phyloP scores from a whole-genome alignment of 1,284 basidiomycete genomes.

The Pulchroboletus neoregius region DNA sequence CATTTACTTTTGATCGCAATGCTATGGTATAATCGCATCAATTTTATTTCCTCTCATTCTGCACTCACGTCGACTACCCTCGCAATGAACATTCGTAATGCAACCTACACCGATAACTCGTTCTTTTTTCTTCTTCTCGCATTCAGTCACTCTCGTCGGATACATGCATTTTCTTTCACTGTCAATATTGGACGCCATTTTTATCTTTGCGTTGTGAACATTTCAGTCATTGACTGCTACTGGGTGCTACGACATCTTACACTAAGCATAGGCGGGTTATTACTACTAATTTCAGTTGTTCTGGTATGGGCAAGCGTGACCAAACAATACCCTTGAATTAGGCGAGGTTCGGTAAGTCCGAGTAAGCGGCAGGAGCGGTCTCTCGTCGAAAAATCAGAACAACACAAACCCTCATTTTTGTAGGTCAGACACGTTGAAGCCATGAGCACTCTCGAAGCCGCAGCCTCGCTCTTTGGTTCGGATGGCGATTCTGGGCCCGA shows the following conservation, averaged over 20 bases:
- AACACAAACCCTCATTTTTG: conserved; percentile 7
- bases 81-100: conserved; percentile 40
- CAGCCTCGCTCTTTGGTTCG: conserved; percentile 70
- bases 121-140: conserved; percentile 14
- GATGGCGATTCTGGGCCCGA: conserved; percentile 54
- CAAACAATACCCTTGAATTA: conserved; percentile 25
- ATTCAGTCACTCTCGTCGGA: conserved; percentile 24
- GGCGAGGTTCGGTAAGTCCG: not conserved
- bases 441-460: conserved; percentile 69
- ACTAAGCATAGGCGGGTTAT: not conserved
- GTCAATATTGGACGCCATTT: conserved; percentile 30
- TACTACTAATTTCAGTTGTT: not conserved
- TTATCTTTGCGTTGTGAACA: conserved; percentile 11
- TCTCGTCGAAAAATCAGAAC: conserved; percentile 20
- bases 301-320: conserved; percentile 18
- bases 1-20: conserved; percentile 31
- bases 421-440: conserved; percentile 32
- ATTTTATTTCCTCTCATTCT: conserved; percentile 21
- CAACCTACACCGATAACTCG: conserved; percentile 28
- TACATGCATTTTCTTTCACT: conserved; percentile 27
- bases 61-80: conserved; percentile 33
- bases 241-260: not conserved
- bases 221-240: conserved; percentile 1
- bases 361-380: not conserved
- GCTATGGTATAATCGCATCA: conserved; percentile 39